Base-by-base conservation (phyloP, 768 basidiomycete species). In the Phanerodontia chrysosporium region DNA sequence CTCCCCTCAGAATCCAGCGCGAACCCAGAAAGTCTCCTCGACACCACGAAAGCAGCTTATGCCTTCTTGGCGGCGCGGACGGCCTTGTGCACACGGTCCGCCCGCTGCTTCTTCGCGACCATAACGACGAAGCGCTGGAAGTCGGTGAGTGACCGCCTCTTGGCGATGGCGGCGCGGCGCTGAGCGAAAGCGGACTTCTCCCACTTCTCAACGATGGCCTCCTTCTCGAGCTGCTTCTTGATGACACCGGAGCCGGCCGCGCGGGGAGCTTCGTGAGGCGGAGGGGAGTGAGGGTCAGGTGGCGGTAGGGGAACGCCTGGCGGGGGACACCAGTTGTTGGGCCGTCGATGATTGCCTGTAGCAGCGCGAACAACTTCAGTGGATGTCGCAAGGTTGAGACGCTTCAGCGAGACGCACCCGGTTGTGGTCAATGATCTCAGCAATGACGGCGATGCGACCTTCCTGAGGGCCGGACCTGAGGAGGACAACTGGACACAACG, bases 401-500 rank as follows among this genome's bases (percentile, higher is more conserved):
- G 14, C 25, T 27, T n/a, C 28, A 14, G n/a, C 21, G 2, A 1
- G 18, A 74, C 90, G 62, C 72, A 97, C 96, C 73, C 95, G 86
- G 82, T 95, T 96, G 83, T 98, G 96, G 85, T 98, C 97, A 64
- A 98, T 95, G 75, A 98, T 95, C 76, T 98, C 95, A 52, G 86
- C 87, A 73, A 99, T 95, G 64, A 94, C 89, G 57, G 97, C 97
- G 68, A 97, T 92, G 75, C 87, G 90, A 66, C 95, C 95, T 46
- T 85, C 80, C 59, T 78, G 83, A 58, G 92, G 92, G 57, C 96
- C 96, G 59, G 87, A 75, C 74, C 90, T 91, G 79, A 98, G 83
- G 78, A 98, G 93, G 74, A 98, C 93, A 62, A 98, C 94, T 89
- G 63, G 24, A 51, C 6, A 3, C 56, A 18, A 7, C 27, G 49